Percentiles rank a stretch among this genome's conserved stretches.
phyloP scores from a whole-genome alignment of 768 basidiomycete genomes.

The Melanogaster broomeanus region DNA sequence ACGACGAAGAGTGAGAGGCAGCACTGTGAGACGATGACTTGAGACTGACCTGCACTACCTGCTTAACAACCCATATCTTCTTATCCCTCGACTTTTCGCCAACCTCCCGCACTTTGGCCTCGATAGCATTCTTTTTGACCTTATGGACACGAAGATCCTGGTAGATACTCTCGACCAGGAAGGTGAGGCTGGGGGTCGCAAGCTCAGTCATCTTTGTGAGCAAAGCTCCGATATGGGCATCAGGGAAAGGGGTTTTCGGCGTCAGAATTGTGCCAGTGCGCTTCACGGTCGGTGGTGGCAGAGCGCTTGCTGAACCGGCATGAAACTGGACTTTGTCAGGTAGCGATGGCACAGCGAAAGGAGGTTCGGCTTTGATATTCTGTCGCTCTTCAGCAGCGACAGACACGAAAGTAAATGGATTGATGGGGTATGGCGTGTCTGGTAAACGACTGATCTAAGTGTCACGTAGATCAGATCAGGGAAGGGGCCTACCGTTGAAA shows the following conservation, averaged over 20 bases:
- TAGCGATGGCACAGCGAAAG: conserved; percentile 50
- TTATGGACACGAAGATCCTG: conserved; percentile 68
- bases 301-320: conserved; percentile 12
- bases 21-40: background rate
- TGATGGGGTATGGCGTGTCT: conserved; percentile 74
- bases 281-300: conserved; percentile 26
- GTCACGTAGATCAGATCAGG: background rate
- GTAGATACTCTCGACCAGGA: conserved; percentile 73
- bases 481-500: conserved; percentile 70
- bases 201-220: conserved; percentile 63
- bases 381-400: conserved; percentile 40
- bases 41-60: conserved; percentile 10
- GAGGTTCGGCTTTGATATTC: conserved; percentile 23
- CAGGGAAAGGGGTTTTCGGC: conserved; percentile 69
- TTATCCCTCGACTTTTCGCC: conserved; percentile 72
- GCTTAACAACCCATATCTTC: conserved; percentile 74
- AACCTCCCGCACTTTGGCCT: conserved; percentile 77
- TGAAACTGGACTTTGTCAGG: conserved; percentile 36
- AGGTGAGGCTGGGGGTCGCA: conserved; percentile 59
- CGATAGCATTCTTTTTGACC: conserved; percentile 83
- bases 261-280: conserved; percentile 18
- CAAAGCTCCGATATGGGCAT: conserved; percentile 58
- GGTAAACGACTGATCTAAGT: conserved; percentile 4
- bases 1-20: background rate
- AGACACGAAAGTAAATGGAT: conserved; percentile 79